Evolutionary conservation across 345 rosid species (phyloP).

Genomic region (Gossypium raimondii): DNA sequence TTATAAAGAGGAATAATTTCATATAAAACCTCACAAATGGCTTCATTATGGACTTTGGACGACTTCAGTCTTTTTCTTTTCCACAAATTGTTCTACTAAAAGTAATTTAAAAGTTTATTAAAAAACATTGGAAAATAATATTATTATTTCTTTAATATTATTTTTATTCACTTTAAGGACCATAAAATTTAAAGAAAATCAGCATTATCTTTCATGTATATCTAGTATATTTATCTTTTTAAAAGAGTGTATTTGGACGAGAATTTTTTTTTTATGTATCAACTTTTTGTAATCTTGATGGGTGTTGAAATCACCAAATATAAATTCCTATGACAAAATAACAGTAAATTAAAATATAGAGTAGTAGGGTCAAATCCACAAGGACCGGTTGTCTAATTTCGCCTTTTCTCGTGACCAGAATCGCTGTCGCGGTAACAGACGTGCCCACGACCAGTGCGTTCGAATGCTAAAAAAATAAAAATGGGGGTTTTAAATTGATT

Average conservation of each 20-base stretch:
- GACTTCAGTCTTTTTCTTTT: conserved; percentile 10
- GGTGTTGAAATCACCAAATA: too few species aligned
- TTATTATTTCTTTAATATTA: neutral
- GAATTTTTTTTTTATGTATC: neutral
- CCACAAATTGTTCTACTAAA: neutral
- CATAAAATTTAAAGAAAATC: neutral
- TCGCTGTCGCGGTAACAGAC: too few species aligned
- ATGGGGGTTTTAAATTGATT: too few species aligned
- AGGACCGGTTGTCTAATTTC: too few species aligned
- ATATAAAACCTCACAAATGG: neutral
- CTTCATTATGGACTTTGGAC: neutral
- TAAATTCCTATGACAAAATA: too few species aligned
- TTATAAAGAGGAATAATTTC: neutral
- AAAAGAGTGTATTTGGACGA: neutral
- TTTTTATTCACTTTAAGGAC: neutral
- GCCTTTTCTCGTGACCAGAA: too few species aligned
- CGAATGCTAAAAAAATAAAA: too few species aligned
- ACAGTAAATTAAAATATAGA: too few species aligned
- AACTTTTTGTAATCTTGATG: too few species aligned
- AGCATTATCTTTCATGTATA: neutral
- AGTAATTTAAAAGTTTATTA: neutral
- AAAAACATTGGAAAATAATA: neutral
- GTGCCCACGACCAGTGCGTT: too few species aligned
- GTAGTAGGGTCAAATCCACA: too few species aligned
- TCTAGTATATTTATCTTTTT: neutral